Evolutionary conservation across 305 asterid genomes (phyloP).

Genomic region (Fraxinus latifolia): DNA sequence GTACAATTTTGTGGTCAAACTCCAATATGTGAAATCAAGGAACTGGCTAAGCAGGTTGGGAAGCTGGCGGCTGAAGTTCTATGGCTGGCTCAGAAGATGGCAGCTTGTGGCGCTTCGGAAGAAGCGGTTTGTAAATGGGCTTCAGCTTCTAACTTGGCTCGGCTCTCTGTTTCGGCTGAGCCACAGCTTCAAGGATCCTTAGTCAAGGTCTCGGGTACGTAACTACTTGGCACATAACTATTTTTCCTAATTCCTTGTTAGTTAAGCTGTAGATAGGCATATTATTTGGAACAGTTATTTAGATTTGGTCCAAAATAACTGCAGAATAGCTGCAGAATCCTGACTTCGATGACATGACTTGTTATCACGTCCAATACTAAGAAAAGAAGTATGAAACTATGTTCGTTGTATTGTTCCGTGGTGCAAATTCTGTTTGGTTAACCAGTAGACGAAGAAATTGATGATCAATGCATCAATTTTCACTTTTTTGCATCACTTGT

Average conservation of each 20-base stretch:
- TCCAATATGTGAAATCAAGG: slow-evolving; percentile 33
- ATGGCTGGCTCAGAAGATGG: slow-evolving; percentile 83
- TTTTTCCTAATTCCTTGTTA: neutral
- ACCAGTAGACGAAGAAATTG: neutral
- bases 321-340: neutral
- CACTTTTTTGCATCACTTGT: neutral
- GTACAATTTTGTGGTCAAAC: neutral
- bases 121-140: slow-evolving; percentile 80
- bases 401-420: neutral
- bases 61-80: slow-evolving; percentile 75
- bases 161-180: slow-evolving; percentile 68
- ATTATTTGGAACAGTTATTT: neutral
- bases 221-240: neutral
- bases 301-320: neutral
- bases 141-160: slow-evolving; percentile 58
- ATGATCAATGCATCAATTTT: neutral
- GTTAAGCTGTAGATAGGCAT: neutral
- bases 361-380: neutral
- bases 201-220: slow-evolving; percentile 67
- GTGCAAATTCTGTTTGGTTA: neutral
- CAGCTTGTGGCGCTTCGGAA: slow-evolving; percentile 59
- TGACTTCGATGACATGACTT: neutral
- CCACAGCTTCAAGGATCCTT: slow-evolving; percentile 71
- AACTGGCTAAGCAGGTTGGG: slow-evolving; percentile 37
- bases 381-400: neutral